Conservation (phyloP, 2,329 filamentous ascomycete genomes). For the Arthrobotrys sinensis region DNA sequence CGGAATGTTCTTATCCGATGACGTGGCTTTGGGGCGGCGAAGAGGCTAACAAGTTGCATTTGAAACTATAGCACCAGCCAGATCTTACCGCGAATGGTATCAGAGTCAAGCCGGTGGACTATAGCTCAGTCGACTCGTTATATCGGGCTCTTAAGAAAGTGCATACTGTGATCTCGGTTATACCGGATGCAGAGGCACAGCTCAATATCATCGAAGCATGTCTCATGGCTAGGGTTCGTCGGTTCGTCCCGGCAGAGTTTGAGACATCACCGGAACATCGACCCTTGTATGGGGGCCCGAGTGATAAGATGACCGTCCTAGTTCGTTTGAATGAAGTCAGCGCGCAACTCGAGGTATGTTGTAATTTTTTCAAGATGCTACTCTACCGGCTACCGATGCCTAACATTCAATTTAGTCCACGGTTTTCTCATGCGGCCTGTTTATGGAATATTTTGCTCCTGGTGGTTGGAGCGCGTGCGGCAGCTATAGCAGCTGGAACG, state of each 20-base stretch:
- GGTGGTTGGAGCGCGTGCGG: slow-evolving; percentile 61
- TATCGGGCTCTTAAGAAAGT: slow-evolving; percentile 56
- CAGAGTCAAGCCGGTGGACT: slow-evolving; percentile 62
- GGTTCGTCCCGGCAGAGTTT: slow-evolving; percentile 64
- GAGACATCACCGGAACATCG: slow-evolving; percentile 61
- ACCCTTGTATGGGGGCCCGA: slow-evolving; percentile 57
- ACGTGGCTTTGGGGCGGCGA: slow-evolving; percentile 47
- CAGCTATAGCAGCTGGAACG: slow-evolving; percentile 56
- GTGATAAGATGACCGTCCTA: slow-evolving; percentile 62
- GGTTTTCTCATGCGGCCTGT: slow-evolving; percentile 63
- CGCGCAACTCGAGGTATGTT: slow-evolving; percentile 32
- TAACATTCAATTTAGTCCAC: slow-evolving; percentile 57
- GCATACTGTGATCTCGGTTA: slow-evolving; percentile 62
- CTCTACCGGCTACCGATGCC: neutral
- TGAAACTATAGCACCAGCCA: slow-evolving; percentile 58
- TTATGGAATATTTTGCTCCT: slow-evolving; percentile 63
- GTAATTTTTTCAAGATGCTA: neutral
- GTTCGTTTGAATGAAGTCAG: slow-evolving; percentile 62
- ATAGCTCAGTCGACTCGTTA: slow-evolving; percentile 46
- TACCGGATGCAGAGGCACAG: slow-evolving; percentile 57
- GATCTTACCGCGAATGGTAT: slow-evolving; percentile 59
- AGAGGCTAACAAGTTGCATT: slow-evolving; percentile 45
- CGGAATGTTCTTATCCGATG: slow-evolving; percentile 29
- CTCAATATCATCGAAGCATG: slow-evolving; percentile 63
- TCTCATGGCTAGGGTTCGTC: slow-evolving; percentile 60